phyloP scores from a whole-genome alignment of 495 filamentous ascomycete species.

The Hyaloscypha bicolor region DNA sequence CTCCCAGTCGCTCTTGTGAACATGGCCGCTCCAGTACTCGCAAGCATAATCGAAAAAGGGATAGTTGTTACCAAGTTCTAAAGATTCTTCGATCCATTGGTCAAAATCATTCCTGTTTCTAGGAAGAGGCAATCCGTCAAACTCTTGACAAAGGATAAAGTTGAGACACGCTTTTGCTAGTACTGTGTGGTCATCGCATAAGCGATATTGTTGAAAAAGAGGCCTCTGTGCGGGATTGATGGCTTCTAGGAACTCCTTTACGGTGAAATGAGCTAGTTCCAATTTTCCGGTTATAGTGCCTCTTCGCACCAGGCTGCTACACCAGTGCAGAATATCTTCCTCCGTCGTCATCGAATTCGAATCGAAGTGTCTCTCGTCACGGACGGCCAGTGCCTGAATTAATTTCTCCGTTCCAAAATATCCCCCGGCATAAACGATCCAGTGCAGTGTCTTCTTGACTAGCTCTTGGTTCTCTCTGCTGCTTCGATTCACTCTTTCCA shows the following conservation, averaged over 20 bases:
- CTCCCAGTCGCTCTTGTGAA: background rate
- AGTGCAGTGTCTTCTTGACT: conserved; percentile 32
- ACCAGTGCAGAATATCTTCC: conserved; percentile 33
- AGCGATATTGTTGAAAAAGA: conserved; percentile 9
- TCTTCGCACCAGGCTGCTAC: conserved; percentile 39
- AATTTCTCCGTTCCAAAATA: conserved; percentile 23
- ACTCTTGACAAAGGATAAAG: conserved; percentile 22
- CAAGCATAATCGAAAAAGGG: background rate
- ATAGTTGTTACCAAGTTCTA: background rate
- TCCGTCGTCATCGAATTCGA: conserved; percentile 26
- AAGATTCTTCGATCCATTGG: background rate
- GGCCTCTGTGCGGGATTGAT: conserved; percentile 9
- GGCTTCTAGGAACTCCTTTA: conserved; percentile 37
- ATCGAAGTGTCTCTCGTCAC: conserved; percentile 23
- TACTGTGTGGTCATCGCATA: conserved; percentile 1
- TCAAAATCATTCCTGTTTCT: background rate
- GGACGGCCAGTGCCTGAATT: conserved; percentile 32
- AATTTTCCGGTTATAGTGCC: conserved; percentile 7
- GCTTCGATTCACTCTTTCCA: conserved; percentile 34
- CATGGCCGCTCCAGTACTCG: background rate
- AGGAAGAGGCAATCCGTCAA: background rate
- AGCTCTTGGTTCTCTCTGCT: conserved; percentile 24
- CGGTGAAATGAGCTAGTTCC: conserved; percentile 42
- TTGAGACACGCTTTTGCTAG: conserved; percentile 22
- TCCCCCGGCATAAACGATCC: conserved; percentile 21